Percentiles rank a stretch among this genome's conserved stretches.
These are phyloP conservation scores for Buddleja alternifolia DNA, from an alignment of 257 asterid species.

Conservation along the genomic window DNA sequence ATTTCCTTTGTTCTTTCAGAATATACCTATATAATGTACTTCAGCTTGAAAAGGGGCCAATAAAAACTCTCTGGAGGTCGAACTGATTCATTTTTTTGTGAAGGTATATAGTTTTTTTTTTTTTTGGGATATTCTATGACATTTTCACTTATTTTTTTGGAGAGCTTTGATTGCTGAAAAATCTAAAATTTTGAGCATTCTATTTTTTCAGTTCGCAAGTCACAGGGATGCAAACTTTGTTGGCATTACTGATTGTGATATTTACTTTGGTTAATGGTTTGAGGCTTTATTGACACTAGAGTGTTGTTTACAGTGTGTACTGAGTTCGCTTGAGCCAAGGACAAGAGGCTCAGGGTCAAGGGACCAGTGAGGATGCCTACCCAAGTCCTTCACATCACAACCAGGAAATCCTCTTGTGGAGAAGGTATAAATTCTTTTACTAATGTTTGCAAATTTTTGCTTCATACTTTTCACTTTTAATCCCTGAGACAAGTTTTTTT, in stretches of 20 bases:
- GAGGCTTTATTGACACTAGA: slow-evolving; percentile 6
- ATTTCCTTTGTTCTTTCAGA: too few relatives aligned
- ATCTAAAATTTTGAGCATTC: too few relatives aligned
- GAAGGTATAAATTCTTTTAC: slow-evolving; percentile 44
- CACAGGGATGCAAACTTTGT: background rate
- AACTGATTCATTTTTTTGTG: slow-evolving; percentile 80
- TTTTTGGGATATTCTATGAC: too few relatives aligned
- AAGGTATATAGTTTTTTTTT: slow-evolving; percentile 53
- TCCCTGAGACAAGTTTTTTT: background rate
- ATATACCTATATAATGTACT: too few relatives aligned
- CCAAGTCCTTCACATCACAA: slow-evolving; percentile 65
- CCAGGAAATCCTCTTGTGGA: slow-evolving; percentile 77
- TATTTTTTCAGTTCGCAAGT: background rate
- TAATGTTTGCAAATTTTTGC: background rate
- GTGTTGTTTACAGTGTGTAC: slow-evolving; percentile 44
- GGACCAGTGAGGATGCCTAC: slow-evolving; percentile 81
- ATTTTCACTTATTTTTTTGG: background rate
- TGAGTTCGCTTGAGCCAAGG: slow-evolving; percentile 72
- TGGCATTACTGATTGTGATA: background rate
- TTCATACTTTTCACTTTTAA: background rate
- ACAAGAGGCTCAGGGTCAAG: slow-evolving; percentile 64
- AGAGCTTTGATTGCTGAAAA: slow-evolving; percentile 13
- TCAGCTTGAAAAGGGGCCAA: too few relatives aligned
- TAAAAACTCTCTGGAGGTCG: slow-evolving; percentile 74
- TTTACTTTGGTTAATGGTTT: too few relatives aligned